Conservation (phyloP, 2,329 filamentous ascomycete species). For the Diaporthe destruens region DNA sequence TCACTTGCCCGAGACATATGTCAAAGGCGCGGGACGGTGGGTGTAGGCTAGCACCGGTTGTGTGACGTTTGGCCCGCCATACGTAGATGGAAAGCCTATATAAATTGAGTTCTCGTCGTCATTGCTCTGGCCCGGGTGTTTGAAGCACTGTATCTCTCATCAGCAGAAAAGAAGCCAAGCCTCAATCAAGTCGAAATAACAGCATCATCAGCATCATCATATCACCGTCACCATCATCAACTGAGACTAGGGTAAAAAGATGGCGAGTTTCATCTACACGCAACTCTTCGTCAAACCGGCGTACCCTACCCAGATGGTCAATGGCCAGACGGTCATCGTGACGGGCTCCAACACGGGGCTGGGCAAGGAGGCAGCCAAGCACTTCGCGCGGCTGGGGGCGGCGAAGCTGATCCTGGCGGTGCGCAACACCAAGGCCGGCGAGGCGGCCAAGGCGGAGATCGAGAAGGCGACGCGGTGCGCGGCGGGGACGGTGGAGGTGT, state of each 20-base stretch:
- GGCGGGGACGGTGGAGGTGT: constrained; percentile 49
- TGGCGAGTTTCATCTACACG: constrained; percentile 35
- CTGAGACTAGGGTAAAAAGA: background rate
- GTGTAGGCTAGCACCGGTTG: background rate
- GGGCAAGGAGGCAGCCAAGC: constrained; percentile 54
- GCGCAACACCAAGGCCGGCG: constrained; percentile 48
- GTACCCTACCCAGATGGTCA: constrained; percentile 36
- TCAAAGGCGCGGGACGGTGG: too few species aligned
- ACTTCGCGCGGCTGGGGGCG: constrained; percentile 51
- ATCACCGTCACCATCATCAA: background rate
- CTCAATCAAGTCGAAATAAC: background rate
- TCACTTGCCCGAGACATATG: background rate
- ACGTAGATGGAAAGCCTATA: background rate
- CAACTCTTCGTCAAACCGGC: constrained; percentile 37
- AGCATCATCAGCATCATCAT: background rate
- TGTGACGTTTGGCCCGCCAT: background rate
- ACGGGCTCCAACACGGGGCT: constrained; percentile 58
- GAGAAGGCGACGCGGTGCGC: constrained; percentile 36
- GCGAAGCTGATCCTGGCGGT: constrained; percentile 56
- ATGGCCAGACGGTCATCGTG: constrained; percentile 52
- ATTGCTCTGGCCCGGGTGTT: background rate
- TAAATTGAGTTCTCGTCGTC: background rate
- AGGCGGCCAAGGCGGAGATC: constrained; percentile 46
- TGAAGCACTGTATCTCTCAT: background rate
- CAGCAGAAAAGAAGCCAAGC: background rate